Percentiles rank a stretch among this genome's conserved stretches.
phyloP scores from a whole-genome alignment of 2,329 filamentous ascomycete genomes.

The Talaromyces sp. region DNA sequence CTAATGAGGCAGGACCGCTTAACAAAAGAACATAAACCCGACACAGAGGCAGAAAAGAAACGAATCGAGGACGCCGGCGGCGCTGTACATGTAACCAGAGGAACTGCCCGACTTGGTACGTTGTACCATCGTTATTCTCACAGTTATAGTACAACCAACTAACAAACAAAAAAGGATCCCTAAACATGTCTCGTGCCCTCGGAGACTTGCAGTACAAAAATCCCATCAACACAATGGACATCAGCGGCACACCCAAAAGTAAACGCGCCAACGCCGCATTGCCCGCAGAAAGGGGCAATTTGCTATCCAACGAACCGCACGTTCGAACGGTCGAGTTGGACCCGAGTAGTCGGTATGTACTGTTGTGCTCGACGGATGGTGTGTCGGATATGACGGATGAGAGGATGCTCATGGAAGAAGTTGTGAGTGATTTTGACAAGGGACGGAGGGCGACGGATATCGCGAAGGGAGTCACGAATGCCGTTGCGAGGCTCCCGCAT shows the following conservation, averaged over 20 bases:
- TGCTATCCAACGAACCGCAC: slow-evolving; percentile 29
- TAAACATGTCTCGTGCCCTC: slow-evolving; percentile 34
- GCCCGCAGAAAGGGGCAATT: slow-evolving; percentile 21
- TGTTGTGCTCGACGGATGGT: slow-evolving; percentile 28
- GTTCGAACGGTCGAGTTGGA: slow-evolving; percentile 20
- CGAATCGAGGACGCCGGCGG: slow-evolving; percentile 31
- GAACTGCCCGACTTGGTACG: slow-evolving; percentile 26
- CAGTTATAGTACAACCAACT: neutral
- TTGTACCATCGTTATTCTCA: neutral
- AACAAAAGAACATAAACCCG: slow-evolving; percentile 28
- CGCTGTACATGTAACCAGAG: slow-evolving; percentile 18
- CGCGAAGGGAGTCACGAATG: slow-evolving; percentile 21
- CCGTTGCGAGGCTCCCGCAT: slow-evolving; percentile 13
- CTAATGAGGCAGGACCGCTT: slow-evolving; percentile 23
- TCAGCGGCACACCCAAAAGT: slow-evolving; percentile 12
- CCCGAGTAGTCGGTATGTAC: slow-evolving; percentile 21
- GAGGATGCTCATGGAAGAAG: slow-evolving; percentile 22
- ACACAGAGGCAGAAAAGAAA: slow-evolving; percentile 20
- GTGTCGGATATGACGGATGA: slow-evolving; percentile 26
- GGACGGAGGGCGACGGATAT: slow-evolving; percentile 26
- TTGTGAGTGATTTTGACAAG: slow-evolving; percentile 24
- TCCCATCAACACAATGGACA: slow-evolving; percentile 23
- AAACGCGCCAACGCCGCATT: slow-evolving; percentile 16
- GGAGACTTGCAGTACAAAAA: slow-evolving; percentile 34
- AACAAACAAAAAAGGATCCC: slow-evolving; percentile 16